A percentile compares a stretch with the other conserved stretches of the same genome.
Evolutionary conservation across 768 basidiomycete species (phyloP).

Genomic region (Candolleomyces aberdarensis): DNA sequence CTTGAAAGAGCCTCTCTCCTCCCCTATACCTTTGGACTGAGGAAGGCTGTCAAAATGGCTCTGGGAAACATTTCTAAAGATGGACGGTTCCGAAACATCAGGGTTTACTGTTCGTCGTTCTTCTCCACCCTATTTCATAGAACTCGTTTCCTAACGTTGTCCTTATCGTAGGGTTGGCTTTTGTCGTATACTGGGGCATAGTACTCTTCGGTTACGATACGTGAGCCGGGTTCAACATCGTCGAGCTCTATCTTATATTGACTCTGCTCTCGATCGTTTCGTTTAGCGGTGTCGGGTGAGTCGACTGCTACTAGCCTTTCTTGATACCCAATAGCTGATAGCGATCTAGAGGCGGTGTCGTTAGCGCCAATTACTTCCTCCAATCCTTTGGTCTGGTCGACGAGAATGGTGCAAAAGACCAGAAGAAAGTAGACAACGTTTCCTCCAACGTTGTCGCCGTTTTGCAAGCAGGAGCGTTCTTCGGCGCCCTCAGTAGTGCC

Average conservation of each 20-base stretch:
- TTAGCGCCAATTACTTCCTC: constrained; percentile 59
- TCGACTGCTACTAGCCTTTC: not conserved
- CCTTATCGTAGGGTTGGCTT: constrained; percentile 55
- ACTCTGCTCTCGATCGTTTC: constrained; percentile 1
- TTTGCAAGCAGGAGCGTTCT: constrained; percentile 85
- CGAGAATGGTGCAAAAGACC: constrained; percentile 38
- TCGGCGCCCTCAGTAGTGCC: constrained; percentile 75
- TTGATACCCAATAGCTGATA: not conserved
- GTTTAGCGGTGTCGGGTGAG: constrained; percentile 24
- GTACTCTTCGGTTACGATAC: constrained; percentile 83
- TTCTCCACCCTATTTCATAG: not conserved
- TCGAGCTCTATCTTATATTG: not conserved
- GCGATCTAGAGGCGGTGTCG: constrained; percentile 53
- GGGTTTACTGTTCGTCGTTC: constrained; percentile 56
- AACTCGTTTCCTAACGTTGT: not conserved
- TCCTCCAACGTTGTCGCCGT: constrained; percentile 86
- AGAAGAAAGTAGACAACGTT: constrained; percentile 42
- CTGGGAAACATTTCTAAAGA: too few relatives aligned
- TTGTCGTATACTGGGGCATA: constrained; percentile 76
- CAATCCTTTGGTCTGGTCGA: constrained; percentile 57
- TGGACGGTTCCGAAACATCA: constrained; percentile 41
- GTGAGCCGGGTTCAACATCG: constrained; percentile 32
- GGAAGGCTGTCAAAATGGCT: not conserved
- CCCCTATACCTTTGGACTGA: not conserved
- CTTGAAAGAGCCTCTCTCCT: not conserved